phyloP scores from a whole-genome alignment of 2,329 filamentous ascomycete genomes.

The Boeremia lycopersici region DNA sequence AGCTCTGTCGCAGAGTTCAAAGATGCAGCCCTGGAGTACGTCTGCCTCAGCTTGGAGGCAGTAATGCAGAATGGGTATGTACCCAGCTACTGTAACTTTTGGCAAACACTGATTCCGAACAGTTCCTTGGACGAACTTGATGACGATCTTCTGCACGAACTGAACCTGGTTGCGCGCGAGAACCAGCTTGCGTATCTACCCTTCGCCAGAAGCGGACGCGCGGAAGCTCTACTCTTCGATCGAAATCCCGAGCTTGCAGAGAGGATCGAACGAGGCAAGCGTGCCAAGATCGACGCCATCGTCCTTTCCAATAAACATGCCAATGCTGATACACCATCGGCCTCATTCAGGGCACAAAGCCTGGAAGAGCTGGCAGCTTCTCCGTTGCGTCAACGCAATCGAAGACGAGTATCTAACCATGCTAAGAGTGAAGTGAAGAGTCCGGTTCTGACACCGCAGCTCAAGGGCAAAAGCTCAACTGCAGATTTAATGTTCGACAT shows the following conservation, averaged over 20 bases:
- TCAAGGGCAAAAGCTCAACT: conserved; percentile 71
- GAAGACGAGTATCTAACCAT: conserved; percentile 50
- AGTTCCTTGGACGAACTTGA: conserved; percentile 83
- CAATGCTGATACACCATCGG: conserved; percentile 70
- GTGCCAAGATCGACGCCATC: conserved; percentile 76
- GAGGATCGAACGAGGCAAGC: conserved; percentile 71
- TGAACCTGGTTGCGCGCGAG: conserved; percentile 78
- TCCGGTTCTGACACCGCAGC: conserved; percentile 67
- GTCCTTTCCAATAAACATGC: conserved; percentile 67
- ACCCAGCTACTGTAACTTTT: neutral
- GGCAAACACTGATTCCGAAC: conserved; percentile 16
- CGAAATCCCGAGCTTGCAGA: conserved; percentile 66
- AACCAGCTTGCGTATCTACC: conserved; percentile 82
- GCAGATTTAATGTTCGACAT: conserved; percentile 90
- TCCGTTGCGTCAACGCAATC: conserved; percentile 52
- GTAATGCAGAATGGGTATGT: conserved; percentile 83
- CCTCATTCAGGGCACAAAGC: conserved; percentile 67
- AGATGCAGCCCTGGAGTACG: conserved; percentile 84
- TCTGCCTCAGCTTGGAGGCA: conserved; percentile 87
- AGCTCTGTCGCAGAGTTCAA: conserved; percentile 87
- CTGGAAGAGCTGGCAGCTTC: conserved; percentile 66
- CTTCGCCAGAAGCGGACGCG: conserved; percentile 75
- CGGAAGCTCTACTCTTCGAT: conserved; percentile 70
- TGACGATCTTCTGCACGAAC: conserved; percentile 76
- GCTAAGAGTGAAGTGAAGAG: conserved; percentile 60